Percentiles rank a stretch among this genome's conserved stretches.
phyloP scores from a whole-genome alignment of 768 basidiomycete species.

The Pisolithus marmoratus region DNA sequence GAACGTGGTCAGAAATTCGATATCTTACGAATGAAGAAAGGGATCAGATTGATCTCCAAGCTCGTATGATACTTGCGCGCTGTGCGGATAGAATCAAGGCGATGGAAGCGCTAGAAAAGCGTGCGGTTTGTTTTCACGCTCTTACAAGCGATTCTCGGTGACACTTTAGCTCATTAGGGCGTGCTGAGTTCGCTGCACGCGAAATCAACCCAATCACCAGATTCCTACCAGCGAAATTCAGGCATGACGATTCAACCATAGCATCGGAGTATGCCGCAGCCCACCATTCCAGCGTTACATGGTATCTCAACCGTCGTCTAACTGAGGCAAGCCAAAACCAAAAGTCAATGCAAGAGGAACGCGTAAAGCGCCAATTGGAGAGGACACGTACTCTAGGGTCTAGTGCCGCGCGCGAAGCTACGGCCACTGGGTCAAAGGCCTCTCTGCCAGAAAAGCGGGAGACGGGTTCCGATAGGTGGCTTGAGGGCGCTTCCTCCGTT shows the following conservation, averaged over 20 bases:
- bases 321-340: slow-evolving; percentile 74
- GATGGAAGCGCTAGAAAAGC: slow-evolving; percentile 85
- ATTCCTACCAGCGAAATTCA: slow-evolving; percentile 65
- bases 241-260: slow-evolving; percentile 46
- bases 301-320: slow-evolving; percentile 81
- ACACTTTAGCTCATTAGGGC: slow-evolving; percentile 39
- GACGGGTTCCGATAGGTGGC: slow-evolving; percentile 45
- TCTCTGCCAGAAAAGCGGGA: slow-evolving; percentile 15
- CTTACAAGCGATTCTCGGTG: slow-evolving; percentile 11
- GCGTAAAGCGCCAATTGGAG: slow-evolving; percentile 83
- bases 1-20: slow-evolving; percentile 59
- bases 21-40: slow-evolving; percentile 85
- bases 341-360: slow-evolving; percentile 90
- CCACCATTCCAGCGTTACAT: slow-evolving; percentile 88
- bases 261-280: slow-evolving; percentile 72
- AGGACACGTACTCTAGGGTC: slow-evolving; percentile 79
- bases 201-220: slow-evolving; percentile 61
- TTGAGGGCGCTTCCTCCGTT: slow-evolving; percentile 53
- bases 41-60: slow-evolving; percentile 93
- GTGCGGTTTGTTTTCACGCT: slow-evolving; percentile 44
- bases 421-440: slow-evolving; percentile 36
- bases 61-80: slow-evolving; percentile 75
- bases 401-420: slow-evolving; percentile 60
- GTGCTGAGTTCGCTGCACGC: slow-evolving; percentile 59
- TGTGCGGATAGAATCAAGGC: slow-evolving; percentile 84